These are phyloP conservation scores for Tricholoma furcatifolium DNA, from an alignment of 768 basidiomycete species.

Conservation along the genomic window DNA sequence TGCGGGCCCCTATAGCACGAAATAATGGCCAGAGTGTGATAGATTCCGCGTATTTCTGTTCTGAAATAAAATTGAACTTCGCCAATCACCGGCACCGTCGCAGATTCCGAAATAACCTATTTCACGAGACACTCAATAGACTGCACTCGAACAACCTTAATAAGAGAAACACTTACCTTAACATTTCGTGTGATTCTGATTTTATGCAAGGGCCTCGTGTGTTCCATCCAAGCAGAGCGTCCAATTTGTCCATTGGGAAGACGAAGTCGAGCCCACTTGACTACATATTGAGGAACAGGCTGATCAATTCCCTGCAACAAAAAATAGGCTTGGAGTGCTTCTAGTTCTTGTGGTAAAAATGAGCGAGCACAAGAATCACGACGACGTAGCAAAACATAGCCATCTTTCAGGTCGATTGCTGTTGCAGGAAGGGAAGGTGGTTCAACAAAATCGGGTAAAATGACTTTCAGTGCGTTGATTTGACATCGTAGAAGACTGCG, in stretches of 20 bases:
- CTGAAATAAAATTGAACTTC: no score
- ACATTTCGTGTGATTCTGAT: background rate
- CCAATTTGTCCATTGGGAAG: background rate
- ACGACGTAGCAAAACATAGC: conserved; percentile 1
- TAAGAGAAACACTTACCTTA: background rate
- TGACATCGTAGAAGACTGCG: no score
- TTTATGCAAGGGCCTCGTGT: background rate
- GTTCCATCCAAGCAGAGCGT: background rate
- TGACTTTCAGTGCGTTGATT: no score
- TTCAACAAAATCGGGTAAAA: no score
- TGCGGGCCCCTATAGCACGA: no score
- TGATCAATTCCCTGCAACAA: background rate
- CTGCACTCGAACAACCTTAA: no score
- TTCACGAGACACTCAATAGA: no score
- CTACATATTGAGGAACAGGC: background rate
- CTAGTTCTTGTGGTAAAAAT: background rate
- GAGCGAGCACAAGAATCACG: background rate
- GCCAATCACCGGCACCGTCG: no score
- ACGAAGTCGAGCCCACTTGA: background rate
- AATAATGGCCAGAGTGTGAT: no score
- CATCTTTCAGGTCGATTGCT: conserved; percentile 3
- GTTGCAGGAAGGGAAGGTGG: background rate
- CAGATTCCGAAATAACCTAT: no score
- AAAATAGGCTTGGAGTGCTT: background rate
- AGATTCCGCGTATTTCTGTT: no score